Evolutionary conservation across 202 grass and related monocot genomes (phyloP).

Genomic region (Schoenoplectus tabernaemontani): DNA sequence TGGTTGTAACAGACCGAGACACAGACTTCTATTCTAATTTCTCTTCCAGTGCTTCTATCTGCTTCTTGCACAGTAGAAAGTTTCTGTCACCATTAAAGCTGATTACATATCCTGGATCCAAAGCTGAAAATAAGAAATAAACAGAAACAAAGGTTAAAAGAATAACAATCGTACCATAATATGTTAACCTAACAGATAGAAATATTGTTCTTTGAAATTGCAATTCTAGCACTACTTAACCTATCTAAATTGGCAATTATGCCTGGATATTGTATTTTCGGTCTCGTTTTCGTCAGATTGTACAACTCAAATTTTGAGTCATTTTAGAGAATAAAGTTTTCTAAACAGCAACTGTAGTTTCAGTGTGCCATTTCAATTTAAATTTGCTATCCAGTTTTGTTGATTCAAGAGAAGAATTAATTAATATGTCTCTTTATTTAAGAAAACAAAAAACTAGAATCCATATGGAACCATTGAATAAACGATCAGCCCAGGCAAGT

Average conservation of each 20-base stretch:
- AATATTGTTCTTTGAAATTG: neutral
- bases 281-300: too few relatives aligned
- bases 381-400: too few relatives aligned
- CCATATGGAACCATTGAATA: too few relatives aligned
- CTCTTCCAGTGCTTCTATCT: neutral
- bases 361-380: too few relatives aligned
- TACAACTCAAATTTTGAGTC: too few relatives aligned
- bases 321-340: too few relatives aligned
- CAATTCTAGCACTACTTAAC: neutral
- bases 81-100: slow-evolving; percentile 47
- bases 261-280: neutral
- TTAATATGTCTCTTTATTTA: too few relatives aligned
- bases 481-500: too few relatives aligned
- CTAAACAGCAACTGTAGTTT: too few relatives aligned
- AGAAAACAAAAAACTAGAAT: too few relatives aligned
- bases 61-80: slow-evolving; percentile 63
- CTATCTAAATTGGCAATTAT: neutral
- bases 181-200: neutral
- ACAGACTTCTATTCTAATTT: neutral
- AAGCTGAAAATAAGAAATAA: slow-evolving; percentile 22
- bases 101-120: slow-evolving; percentile 37
- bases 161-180: neutral
- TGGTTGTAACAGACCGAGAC: neutral
- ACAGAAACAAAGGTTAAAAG: neutral
- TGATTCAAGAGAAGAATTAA: too few relatives aligned